Base-by-base conservation (phyloP, 257 asterid genomes). In the Capsicum pubescens region DNA sequence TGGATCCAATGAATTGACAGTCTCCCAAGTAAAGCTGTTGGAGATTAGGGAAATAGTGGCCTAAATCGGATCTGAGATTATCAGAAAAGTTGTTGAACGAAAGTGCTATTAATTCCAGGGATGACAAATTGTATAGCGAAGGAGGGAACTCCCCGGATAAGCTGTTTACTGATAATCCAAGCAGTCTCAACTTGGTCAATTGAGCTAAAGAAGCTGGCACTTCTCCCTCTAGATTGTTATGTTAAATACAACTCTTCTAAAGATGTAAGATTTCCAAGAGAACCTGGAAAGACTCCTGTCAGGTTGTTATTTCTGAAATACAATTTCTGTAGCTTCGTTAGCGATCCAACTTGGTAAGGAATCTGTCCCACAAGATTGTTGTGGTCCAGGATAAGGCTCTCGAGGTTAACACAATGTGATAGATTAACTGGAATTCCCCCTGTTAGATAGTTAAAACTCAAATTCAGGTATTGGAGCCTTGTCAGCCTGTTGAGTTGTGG, bases 211-310 rank as follows among this genome's bases (percentile, higher is more conserved):
- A 48, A 19, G 42, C 88, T 14, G 93, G 91, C 44, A 88, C 77
- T 66, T 83, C 79, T n/a, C 91, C 91, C 48, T 19, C 77, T 81
- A 90, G 69, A 44, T 78, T 8, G 83, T 92, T 92, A 86, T 14
- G 92, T 84, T 83, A 92, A 82, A 46, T 87, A 88, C 13, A 90
- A 76, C 87, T 85, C 89, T 52, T 81, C 39, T 8, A 88, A 70
- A 83, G 83, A 86, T 2, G 95, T 83, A 50, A 92, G 89, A 39
- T 92, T 92, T 55, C 93, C 95, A 44, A 90, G 60, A 50, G 93
- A 87, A 66, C 86, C 79, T 9, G 92, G 93, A n/a, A 90, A 48
- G 12, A 57, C 81, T 84, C 95, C 95, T 61, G 91, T 87, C 52
- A 91, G 86, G 64, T 88, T 89, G 89, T 90, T 92, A 88, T 52